These are phyloP conservation scores for Paramecium tetraurelia DNA, from an alignment of 73 alveolate species.

Conservation along the genomic window DNA sequence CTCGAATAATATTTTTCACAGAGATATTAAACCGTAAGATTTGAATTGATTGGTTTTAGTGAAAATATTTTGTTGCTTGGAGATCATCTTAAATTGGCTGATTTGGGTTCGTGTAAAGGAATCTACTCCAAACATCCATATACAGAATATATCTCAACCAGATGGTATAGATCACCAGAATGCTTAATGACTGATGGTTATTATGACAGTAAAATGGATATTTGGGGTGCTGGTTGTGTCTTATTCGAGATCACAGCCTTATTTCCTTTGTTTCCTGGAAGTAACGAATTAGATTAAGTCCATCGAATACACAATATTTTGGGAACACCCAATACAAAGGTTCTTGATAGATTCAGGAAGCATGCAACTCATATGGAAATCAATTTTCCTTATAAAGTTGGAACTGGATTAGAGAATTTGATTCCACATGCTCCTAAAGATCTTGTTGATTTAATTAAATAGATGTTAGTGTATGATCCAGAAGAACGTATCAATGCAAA, in stretches of 20 bases:
- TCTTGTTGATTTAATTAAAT: constrained; percentile 66
- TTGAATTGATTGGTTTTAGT: constrained; percentile 11
- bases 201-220: constrained; percentile 93
- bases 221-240: constrained; percentile 98
- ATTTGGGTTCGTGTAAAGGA: constrained; percentile 95
- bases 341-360: constrained; percentile 68
- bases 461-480: constrained; percentile 83
- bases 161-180: constrained; percentile 90
- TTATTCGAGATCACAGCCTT: constrained; percentile 91
- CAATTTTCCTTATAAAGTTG: constrained; percentile 70
- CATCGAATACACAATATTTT: constrained; percentile 78
- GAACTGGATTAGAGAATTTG: constrained; percentile 73
- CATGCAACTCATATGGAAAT: constrained; percentile 81
- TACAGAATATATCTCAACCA: constrained; percentile 90
- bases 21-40: constrained; percentile 90
- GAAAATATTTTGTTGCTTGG: constrained; percentile 74
- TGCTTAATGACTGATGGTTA: constrained; percentile 91
- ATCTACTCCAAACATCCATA: constrained; percentile 87
- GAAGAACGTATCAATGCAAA: constrained; percentile 92
- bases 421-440: constrained; percentile 74
- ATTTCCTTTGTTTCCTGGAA: constrained; percentile 88
- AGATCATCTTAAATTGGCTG: constrained; percentile 85
- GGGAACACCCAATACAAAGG: constrained; percentile 79
- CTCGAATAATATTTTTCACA: constrained; percentile 87
- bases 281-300: constrained; percentile 89